Conservation (phyloP, 164 flowering plant genomes). For the Echeveria elegans region DNA sequence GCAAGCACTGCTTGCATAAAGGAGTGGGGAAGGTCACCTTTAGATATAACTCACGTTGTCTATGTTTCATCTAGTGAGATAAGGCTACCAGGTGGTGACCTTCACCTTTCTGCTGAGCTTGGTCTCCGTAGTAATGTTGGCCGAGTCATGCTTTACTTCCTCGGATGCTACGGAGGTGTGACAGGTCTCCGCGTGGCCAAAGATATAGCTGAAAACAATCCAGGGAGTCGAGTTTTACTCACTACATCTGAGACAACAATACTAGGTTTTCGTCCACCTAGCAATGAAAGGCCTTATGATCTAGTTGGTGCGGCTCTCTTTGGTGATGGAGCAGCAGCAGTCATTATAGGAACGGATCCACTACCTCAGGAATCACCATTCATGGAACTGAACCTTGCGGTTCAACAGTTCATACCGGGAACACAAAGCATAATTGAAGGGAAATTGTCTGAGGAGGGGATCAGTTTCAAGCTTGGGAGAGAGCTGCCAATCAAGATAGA, state of each 20-base stretch:
- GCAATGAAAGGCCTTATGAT: constrained; percentile 62
- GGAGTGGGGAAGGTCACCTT: constrained; percentile 65
- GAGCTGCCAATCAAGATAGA: constrained; percentile 86
- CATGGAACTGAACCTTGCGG: constrained; percentile 68
- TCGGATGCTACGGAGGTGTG: constrained; percentile 94
- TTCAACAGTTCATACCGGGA: constrained; percentile 63
- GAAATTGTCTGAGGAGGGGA: constrained; percentile 74
- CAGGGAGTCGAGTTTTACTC: constrained; percentile 67
- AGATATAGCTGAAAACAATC: constrained; percentile 91
- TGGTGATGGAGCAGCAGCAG: constrained; percentile 94
- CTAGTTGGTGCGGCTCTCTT: constrained; percentile 92
- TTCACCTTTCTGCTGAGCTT: constrained; percentile 76
- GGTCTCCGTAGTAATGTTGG: constrained; percentile 62
- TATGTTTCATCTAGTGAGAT: constrained; percentile 94
- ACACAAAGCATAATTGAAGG: constrained; percentile 77
- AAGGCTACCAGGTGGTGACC: constrained; percentile 84
- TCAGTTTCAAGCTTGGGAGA: constrained; percentile 65
- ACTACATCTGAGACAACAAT: constrained; percentile 89
- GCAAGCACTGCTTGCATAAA: constrained; percentile 70
- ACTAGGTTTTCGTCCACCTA: constrained; percentile 85
- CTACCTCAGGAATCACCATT: constrained; percentile 44
- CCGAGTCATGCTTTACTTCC: constrained; percentile 71
- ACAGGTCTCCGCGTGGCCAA: constrained; percentile 90
- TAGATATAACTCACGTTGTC: constrained; percentile 84
- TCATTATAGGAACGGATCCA: constrained; percentile 72